These are phyloP conservation scores for Peterozyma xylosa DNA, from an alignment of 805 yeast genomes.

Conservation along the genomic window DNA sequence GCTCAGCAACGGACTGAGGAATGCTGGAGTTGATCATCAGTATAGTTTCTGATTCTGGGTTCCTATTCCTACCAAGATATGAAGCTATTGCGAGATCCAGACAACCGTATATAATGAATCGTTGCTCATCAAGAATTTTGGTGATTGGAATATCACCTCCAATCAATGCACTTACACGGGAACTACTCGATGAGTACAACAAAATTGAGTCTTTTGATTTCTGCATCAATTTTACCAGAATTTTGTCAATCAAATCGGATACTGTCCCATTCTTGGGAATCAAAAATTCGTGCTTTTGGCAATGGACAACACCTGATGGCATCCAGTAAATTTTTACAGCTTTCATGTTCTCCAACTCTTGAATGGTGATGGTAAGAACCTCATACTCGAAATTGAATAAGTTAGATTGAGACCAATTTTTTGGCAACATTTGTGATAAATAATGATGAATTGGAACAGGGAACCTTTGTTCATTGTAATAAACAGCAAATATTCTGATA, in stretches of 20 bases:
- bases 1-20: not conserved
- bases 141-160: slow-evolving; percentile 27
- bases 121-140: slow-evolving; percentile 21
- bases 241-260: slow-evolving; percentile 42
- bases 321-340: slow-evolving; percentile 65
- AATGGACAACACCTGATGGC: slow-evolving; percentile 62
- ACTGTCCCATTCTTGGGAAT: slow-evolving; percentile 59
- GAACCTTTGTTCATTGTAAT: slow-evolving; percentile 47
- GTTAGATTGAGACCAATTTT: slow-evolving; percentile 35
- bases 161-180: slow-evolving; percentile 5
- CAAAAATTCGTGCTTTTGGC: slow-evolving; percentile 58
- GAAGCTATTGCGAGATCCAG: slow-evolving; percentile 23
- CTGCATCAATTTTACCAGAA: slow-evolving; percentile 46
- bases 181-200: slow-evolving; percentile 45
- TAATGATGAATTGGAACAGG: slow-evolving; percentile 34
- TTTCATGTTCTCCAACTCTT: slow-evolving; percentile 71
- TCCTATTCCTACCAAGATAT: slow-evolving; percentile 20
- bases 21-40: slow-evolving; percentile 1
- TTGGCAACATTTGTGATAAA: slow-evolving; percentile 26
- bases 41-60: slow-evolving; percentile 1
- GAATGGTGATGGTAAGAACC: slow-evolving; percentile 62
- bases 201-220: slow-evolving; percentile 39
- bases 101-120: slow-evolving; percentile 28
- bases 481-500: slow-evolving; percentile 58
- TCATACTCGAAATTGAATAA: slow-evolving; percentile 59